phyloP scores from a whole-genome alignment of 2,329 filamentous ascomycete genomes.

The Xylariales sp. region DNA sequence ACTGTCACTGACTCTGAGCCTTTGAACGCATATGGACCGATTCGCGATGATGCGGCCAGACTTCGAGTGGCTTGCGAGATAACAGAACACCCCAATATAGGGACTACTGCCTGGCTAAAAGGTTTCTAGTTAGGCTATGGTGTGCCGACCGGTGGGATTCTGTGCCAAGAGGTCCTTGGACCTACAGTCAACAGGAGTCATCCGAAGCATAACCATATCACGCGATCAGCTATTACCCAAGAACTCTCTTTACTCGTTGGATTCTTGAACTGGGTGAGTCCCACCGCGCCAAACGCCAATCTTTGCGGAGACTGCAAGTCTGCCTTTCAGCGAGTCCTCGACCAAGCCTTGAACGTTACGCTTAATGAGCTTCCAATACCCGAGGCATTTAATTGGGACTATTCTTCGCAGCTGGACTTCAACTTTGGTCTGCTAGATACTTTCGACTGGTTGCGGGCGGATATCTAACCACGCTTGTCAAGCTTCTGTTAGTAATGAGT shows the following conservation, averaged over 20 bases:
- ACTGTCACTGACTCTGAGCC: slow-evolving; percentile 38
- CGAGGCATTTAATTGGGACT: slow-evolving; percentile 29
- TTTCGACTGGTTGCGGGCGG: slow-evolving; percentile 39
- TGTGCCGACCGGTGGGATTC: slow-evolving; percentile 43
- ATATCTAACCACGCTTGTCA: neutral
- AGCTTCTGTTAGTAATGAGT: too few relatives aligned
- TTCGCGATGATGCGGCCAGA: slow-evolving; percentile 35
- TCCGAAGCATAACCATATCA: slow-evolving; percentile 30
- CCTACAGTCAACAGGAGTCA: slow-evolving; percentile 32
- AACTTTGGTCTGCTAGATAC: slow-evolving; percentile 45
- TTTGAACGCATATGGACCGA: slow-evolving; percentile 46
- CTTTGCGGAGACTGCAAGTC: slow-evolving; percentile 40
- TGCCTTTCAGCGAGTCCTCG: slow-evolving; percentile 47
- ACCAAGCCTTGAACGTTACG: slow-evolving; percentile 40
- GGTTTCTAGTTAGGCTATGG: slow-evolving; percentile 48
- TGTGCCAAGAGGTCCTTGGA: slow-evolving; percentile 45
- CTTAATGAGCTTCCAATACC: neutral
- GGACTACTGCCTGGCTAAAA: too few relatives aligned
- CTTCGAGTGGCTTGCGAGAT: slow-evolving; percentile 44
- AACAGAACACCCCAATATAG: too few relatives aligned
- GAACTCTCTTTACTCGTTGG: slow-evolving; percentile 46
- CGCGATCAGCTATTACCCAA: slow-evolving; percentile 44
- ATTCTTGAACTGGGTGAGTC: slow-evolving; percentile 46
- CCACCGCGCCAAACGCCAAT: slow-evolving; percentile 41
- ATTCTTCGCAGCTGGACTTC: slow-evolving; percentile 30